Percentiles rank a stretch among this genome's conserved stretches.
phyloP scores from a whole-genome alignment of 306 rosid genomes.

The Begonia peltatifolia region DNA sequence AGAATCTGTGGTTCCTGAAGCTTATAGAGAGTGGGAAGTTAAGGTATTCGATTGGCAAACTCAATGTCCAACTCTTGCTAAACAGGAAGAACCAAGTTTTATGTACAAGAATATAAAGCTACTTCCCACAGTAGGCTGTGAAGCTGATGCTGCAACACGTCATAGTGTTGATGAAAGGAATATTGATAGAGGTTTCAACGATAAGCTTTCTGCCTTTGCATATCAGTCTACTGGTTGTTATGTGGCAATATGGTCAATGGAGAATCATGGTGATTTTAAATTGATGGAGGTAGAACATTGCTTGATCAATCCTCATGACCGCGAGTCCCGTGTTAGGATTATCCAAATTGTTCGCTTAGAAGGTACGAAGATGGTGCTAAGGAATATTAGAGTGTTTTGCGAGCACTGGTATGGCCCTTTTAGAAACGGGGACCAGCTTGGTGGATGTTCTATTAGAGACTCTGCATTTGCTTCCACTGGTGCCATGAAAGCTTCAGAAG shows the following conservation, averaged over 20 bases:
- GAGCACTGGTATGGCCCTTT: conserved; percentile 99
- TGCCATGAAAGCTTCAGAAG: conserved; percentile 46
- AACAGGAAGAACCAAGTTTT: conserved; percentile 34
- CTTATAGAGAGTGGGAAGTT: conserved; percentile 91
- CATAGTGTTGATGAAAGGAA: conserved; percentile 51
- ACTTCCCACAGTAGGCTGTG: conserved; percentile 94
- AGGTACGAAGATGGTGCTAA: conserved; percentile 26
- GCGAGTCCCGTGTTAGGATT: conserved; percentile 75
- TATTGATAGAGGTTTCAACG: conserved; percentile 22
- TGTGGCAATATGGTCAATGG: conserved; percentile 51
- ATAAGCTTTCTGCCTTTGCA: conserved; percentile 43
- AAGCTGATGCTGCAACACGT: conserved; percentile 87
- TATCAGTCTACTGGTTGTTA: conserved; percentile 75
- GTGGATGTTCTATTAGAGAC: conserved; percentile 83
- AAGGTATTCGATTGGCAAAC: conserved; percentile 94
- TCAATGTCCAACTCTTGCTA: conserved; percentile 92
- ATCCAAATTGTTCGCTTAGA: conserved; percentile 41
- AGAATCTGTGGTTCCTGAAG: conserved; percentile 75
- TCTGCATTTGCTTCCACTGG: conserved; percentile 78
- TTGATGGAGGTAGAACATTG: conserved; percentile 71
- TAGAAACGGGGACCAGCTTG: conserved; percentile 90
- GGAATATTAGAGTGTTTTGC: conserved; percentile 44
- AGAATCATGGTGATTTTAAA: conserved; percentile 19
- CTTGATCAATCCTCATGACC: conserved; percentile 69
- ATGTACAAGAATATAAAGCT: conserved; percentile 51